Evolutionary conservation across 1,284 basidiomycete genomes (phyloP).

Genomic region (Trichosporon coremiiforme): DNA sequence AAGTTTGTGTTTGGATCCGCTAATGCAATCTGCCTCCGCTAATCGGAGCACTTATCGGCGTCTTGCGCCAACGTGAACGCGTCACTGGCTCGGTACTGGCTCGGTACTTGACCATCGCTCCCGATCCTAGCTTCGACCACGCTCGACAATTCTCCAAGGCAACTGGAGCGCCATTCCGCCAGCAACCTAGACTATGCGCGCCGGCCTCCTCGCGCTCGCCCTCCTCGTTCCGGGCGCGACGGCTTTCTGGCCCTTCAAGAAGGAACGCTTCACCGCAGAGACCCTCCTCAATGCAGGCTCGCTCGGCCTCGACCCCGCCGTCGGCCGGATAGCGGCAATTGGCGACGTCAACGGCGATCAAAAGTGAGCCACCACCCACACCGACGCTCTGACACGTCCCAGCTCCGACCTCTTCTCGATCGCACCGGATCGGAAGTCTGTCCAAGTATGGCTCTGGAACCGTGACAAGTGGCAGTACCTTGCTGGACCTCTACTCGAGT

Average conservation of each 20-base stretch:
- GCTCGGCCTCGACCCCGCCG: constrained; percentile 71
- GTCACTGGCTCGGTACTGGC: background rate
- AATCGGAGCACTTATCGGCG: constrained; percentile 18
- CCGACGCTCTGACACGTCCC: constrained; percentile 19
- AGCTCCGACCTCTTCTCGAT: constrained; percentile 82
- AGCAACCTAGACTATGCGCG: constrained; percentile 22
- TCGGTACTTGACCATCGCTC: background rate
- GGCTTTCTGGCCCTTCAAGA: constrained; percentile 71
- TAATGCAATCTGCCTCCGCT: constrained; percentile 19
- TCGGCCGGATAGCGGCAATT: constrained; percentile 74
- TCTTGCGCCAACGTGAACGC: constrained; percentile 1
- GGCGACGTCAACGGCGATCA: constrained; percentile 96
- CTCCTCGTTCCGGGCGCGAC: constrained; percentile 21
- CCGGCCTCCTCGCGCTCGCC: constrained; percentile 23
- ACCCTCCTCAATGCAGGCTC: constrained; percentile 77
- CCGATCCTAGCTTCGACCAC: background rate
- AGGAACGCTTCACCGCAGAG: constrained; percentile 83
- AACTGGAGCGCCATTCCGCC: background rate
- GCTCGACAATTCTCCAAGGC: background rate
- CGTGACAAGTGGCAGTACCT: constrained; percentile 64
- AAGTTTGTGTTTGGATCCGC: background rate
- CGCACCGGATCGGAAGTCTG: constrained; percentile 68
- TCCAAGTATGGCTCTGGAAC: constrained; percentile 80
- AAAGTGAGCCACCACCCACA: constrained; percentile 63
- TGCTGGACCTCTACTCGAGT: constrained; percentile 58